phyloP scores from a whole-genome alignment of 2,329 filamentous ascomycete species.

The Aspergillus sp. region DNA sequence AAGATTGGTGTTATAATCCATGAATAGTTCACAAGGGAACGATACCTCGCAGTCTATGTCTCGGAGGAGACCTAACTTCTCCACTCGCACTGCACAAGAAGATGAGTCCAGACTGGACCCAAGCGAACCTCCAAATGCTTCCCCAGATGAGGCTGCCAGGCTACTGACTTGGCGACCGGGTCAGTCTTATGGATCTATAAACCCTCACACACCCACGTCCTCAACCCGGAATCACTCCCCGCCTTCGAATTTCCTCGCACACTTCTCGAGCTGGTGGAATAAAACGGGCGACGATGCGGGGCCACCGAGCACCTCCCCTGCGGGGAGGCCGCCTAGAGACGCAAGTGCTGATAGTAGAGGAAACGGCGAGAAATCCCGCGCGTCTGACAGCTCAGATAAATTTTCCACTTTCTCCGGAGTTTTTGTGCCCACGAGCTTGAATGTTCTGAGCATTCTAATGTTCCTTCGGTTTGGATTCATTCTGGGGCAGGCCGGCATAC shows the following conservation, averaged over 20 bases:
- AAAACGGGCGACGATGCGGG: slow-evolving; percentile 11
- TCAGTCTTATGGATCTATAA: slow-evolving; percentile 26
- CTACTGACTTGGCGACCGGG: slow-evolving; percentile 23
- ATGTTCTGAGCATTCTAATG: slow-evolving; percentile 88
- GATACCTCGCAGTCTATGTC: slow-evolving; percentile 27
- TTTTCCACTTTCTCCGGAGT: slow-evolving; percentile 76
- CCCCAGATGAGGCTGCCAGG: slow-evolving; percentile 23
- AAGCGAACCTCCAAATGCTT: slow-evolving; percentile 24
- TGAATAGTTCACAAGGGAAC: slow-evolving; percentile 22
- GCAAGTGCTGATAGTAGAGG: slow-evolving; percentile 33
- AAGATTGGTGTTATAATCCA: slow-evolving; percentile 14
- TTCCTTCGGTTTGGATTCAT: slow-evolving; percentile 86
- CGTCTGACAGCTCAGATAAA: slow-evolving; percentile 52
- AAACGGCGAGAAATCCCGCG: slow-evolving; percentile 23
- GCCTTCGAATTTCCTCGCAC: slow-evolving; percentile 22
- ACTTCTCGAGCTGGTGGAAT: slow-evolving; percentile 28
- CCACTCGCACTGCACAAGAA: slow-evolving; percentile 38
- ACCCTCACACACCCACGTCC: slow-evolving; percentile 16
- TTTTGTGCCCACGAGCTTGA: slow-evolving; percentile 84
- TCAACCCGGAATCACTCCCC: slow-evolving; percentile 20
- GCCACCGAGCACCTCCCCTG: slow-evolving; percentile 13
- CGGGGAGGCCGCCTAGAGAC: slow-evolving; percentile 25
- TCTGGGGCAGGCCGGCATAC: slow-evolving; percentile 73
- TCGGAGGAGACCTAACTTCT: slow-evolving; percentile 40
- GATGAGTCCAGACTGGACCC: slow-evolving; percentile 38